These are phyloP conservation scores for Sphaerulina vaccinii DNA, from an alignment of 2,329 filamentous ascomycete species.

Conservation along the genomic window DNA sequence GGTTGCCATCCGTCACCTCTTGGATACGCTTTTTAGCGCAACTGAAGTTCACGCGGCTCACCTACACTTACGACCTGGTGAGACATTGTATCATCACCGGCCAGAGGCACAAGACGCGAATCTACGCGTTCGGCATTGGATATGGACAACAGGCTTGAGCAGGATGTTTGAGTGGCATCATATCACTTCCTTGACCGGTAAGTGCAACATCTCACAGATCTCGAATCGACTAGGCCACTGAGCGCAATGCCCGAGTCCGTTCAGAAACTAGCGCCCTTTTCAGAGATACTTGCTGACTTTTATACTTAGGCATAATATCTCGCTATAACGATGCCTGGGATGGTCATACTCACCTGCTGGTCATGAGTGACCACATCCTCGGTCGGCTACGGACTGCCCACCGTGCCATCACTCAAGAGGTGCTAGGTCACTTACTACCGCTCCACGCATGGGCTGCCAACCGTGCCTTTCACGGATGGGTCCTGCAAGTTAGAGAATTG, in stretches of 20 bases:
- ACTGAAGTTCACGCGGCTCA: neutral
- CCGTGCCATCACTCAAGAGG: neutral
- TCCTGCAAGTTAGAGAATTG: neutral
- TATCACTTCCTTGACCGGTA: neutral
- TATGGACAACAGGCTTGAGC: neutral
- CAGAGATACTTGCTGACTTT: too few relatives aligned
- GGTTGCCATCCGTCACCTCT: neutral
- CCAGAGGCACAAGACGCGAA: neutral
- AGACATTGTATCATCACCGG: neutral
- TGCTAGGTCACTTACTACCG: neutral
- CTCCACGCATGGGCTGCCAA: too few relatives aligned
- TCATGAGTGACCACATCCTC: neutral
- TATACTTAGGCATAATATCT: neutral
- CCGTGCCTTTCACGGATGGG: too few relatives aligned
- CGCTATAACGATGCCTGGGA: slow-evolving; percentile 1
- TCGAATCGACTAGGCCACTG: too few relatives aligned
- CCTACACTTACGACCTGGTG: neutral
- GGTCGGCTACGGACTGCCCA: neutral
- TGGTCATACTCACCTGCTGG: neutral
- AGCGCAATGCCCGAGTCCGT: too few relatives aligned
- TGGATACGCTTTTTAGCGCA: neutral
- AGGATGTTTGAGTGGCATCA: neutral
- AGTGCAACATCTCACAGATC: too few relatives aligned
- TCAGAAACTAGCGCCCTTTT: too few relatives aligned
- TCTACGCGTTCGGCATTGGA: neutral